phyloP scores from a whole-genome alignment of 768 basidiomycete species.

The Tylopilus plumbeoviolaceoides region DNA sequence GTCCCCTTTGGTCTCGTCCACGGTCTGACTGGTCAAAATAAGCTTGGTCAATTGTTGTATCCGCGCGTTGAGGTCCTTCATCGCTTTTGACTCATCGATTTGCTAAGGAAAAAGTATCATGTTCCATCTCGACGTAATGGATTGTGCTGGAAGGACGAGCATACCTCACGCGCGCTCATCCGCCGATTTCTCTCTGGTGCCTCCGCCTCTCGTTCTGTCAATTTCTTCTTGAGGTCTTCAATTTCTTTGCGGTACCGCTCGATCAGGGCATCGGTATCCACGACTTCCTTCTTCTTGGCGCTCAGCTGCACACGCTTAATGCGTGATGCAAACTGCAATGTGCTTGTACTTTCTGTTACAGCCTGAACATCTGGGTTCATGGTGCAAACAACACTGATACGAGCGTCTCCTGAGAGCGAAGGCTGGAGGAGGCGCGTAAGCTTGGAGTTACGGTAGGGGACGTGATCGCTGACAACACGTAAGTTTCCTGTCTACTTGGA shows the following conservation, averaged over 20 bases:
- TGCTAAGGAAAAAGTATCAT: constrained; percentile 42
- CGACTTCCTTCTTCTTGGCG: constrained; percentile 90
- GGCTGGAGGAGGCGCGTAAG: constrained; percentile 93
- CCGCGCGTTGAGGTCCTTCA: constrained; percentile 74
- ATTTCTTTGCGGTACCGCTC: constrained; percentile 95
- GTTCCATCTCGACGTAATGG: background rate
- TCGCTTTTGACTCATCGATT: constrained; percentile 81
- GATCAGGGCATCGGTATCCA: constrained; percentile 90
- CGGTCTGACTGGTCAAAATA: constrained; percentile 80
- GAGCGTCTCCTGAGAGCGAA: constrained; percentile 90
- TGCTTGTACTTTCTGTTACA: constrained; percentile 81
- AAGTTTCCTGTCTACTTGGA: background rate
- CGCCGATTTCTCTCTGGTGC: constrained; percentile 43
- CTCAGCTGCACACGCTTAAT: constrained; percentile 86
- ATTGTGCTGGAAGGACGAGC: background rate
- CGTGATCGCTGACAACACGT: constrained; percentile 58
- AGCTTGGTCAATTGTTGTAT: constrained; percentile 82
- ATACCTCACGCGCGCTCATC: constrained; percentile 44
- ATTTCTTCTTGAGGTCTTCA: constrained; percentile 74
- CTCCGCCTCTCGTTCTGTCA: constrained; percentile 67
- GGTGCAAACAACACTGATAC: constrained; percentile 95
- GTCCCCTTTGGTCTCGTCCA: constrained; percentile 63
- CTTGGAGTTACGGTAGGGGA: constrained; percentile 95
- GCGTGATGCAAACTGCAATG: constrained; percentile 85
- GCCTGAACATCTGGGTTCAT: constrained; percentile 83